phyloP scores from a whole-genome alignment of 345 rosid genomes.

The Geranium brycei region DNA sequence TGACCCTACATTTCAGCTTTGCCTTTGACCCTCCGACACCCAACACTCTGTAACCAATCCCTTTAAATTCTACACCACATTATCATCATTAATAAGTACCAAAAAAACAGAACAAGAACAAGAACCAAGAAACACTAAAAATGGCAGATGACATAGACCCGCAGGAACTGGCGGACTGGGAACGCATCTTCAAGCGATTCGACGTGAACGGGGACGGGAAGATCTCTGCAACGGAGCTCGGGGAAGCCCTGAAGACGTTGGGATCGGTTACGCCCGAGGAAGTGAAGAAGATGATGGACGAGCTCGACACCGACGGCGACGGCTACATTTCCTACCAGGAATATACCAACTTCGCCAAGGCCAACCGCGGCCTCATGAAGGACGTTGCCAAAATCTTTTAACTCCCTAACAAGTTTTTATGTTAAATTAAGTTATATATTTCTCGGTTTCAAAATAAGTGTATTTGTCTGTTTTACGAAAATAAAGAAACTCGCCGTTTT shows the following conservation, averaged over 20 bases:
- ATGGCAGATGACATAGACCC: not conserved
- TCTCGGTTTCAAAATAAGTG: too few relatives aligned
- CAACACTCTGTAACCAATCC: too few relatives aligned
- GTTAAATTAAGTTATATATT: too few relatives aligned
- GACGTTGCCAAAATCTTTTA: conserved; percentile 78
- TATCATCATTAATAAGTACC: too few relatives aligned
- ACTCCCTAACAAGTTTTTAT: not conserved
- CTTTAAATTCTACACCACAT: too few relatives aligned
- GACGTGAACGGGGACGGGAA: not conserved
- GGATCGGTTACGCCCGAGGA: conserved; percentile 53
- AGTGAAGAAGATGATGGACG: conserved; percentile 67
- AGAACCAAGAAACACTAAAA: too few relatives aligned
- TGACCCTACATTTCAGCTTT: too few relatives aligned
- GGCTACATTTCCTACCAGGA: conserved; percentile 69
- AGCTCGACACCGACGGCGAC: conserved; percentile 84
- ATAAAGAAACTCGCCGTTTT: too few relatives aligned
- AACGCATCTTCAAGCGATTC: not conserved
- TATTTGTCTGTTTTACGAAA: too few relatives aligned
- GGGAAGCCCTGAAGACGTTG: conserved; percentile 55
- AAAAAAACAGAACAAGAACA: not conserved
- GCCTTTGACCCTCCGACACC: too few relatives aligned
- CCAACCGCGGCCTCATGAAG: conserved; percentile 68
- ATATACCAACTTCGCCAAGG: conserved; percentile 53
- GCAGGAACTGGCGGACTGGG: not conserved
- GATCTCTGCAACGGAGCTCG: conserved; percentile 13